A percentile compares a stretch with the other conserved stretches of the same genome.
These are phyloP conservation scores for Pedinophyceae sp. DNA, from an alignment of 139 green algal species.

Conservation along the genomic window DNA sequence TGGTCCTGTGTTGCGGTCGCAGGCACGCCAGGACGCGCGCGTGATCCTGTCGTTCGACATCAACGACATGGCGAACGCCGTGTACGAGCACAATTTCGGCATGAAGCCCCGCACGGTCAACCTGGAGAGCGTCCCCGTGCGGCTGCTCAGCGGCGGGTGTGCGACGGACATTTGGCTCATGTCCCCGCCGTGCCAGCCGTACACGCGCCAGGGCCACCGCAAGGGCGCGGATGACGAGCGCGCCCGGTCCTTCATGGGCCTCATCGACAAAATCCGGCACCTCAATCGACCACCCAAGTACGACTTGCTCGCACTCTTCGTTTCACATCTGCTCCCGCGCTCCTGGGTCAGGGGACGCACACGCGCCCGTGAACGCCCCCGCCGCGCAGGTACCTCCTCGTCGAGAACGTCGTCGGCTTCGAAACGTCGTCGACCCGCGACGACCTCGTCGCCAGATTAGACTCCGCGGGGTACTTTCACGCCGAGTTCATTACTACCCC, in stretches of 20 bases:
- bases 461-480: slow-evolving; percentile 9
- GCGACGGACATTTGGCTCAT: slow-evolving; percentile 45
- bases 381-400: slow-evolving; percentile 30
- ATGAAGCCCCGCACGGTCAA: slow-evolving; percentile 23
- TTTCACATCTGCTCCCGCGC: no score
- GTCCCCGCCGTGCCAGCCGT: slow-evolving; percentile 66
- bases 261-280: slow-evolving; percentile 23
- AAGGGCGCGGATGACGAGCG: slow-evolving; percentile 30
- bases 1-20: no score
- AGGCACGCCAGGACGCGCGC: neutral
- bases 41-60: slow-evolving; percentile 55
- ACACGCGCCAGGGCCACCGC: slow-evolving; percentile 45
- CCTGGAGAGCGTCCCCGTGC: slow-evolving; percentile 25
- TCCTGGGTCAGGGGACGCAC: slow-evolving; percentile 12
- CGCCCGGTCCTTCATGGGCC: slow-evolving; percentile 28
- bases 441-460: slow-evolving; percentile 14
- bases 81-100: slow-evolving; percentile 53
- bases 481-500: slow-evolving; percentile 55
- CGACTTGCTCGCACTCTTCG: no score
- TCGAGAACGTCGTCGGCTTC: slow-evolving; percentile 76
- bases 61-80: slow-evolving; percentile 43
- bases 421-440: slow-evolving; percentile 26
- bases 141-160: slow-evolving; percentile 25
- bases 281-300: slow-evolving; percentile 4
- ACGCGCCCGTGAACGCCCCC: slow-evolving; percentile 5